These are phyloP conservation scores for Solanum sitiens DNA, from an alignment of 257 asterid species.

Conservation along the genomic window DNA sequence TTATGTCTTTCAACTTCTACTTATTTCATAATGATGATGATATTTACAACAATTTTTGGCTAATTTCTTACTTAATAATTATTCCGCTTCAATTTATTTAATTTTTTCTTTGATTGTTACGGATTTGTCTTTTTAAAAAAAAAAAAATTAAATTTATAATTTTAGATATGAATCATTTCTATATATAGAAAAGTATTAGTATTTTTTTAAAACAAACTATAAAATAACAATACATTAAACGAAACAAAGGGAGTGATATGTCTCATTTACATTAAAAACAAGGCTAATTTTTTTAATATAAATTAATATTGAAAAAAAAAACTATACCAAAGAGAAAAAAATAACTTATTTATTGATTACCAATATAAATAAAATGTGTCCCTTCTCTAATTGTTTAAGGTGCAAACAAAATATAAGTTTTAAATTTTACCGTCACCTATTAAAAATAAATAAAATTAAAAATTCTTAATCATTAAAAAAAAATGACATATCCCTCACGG, in stretches of 20 bases:
- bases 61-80: background rate
- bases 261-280: background rate
- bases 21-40: no score
- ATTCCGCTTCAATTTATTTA: background rate
- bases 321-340: no score
- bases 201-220: background rate
- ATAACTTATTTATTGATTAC: background rate
- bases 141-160: no score
- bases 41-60: background rate
- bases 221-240: no score
- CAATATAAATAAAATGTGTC: no score
- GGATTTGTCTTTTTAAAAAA: background rate
- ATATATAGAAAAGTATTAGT: no score
- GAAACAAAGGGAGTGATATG: background rate
- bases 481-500: background rate
- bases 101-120: background rate
- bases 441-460: no score
- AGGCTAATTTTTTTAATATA: background rate
- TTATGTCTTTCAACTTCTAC: no score
- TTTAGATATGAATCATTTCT: no score
- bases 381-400: background rate
- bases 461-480: no score
- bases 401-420: no score
- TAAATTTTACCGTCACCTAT: no score
- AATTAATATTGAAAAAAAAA: background rate